A percentile compares a stretch with the other conserved stretches of the same genome.
Evolutionary conservation across 108 stramenopile genomes (phyloP).

Genomic region (Discostella pseudostelligera): DNA sequence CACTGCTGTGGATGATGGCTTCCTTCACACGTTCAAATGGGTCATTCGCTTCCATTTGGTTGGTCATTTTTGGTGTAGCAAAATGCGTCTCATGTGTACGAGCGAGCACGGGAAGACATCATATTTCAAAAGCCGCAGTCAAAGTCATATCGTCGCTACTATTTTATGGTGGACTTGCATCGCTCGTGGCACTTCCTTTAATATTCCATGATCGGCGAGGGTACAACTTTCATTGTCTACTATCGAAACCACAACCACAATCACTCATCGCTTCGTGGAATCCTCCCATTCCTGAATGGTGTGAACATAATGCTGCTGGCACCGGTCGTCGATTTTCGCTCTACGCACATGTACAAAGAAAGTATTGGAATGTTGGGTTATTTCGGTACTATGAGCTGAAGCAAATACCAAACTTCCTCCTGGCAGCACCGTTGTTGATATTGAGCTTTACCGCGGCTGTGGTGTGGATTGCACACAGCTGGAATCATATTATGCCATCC

Average conservation of each 20-base stretch:
- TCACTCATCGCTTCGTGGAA: not conserved
- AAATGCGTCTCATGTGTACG: conserved; percentile 24
- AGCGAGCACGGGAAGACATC: not conserved
- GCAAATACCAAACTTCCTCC: conserved; percentile 83
- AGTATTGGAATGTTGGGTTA: conserved; percentile 88
- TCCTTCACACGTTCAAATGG: conserved; percentile 83
- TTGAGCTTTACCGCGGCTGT: conserved; percentile 46
- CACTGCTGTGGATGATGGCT: conserved; percentile 56
- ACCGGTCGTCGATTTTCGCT: conserved; percentile 59
- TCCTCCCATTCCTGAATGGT: conserved; percentile 43
- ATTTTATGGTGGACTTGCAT: conserved; percentile 26
- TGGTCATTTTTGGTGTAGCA: conserved; percentile 53
- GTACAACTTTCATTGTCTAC: conserved; percentile 49
- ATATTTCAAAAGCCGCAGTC: not conserved
- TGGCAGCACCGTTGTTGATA: conserved; percentile 66
- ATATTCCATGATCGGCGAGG: conserved; percentile 62
- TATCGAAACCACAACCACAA: not conserved
- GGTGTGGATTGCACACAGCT: conserved; percentile 62
- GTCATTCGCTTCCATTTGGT: conserved; percentile 58
- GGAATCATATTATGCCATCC: conserved; percentile 23
- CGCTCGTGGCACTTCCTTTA: conserved; percentile 47
- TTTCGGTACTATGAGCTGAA: conserved; percentile 75
- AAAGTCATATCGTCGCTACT: conserved; percentile 13
- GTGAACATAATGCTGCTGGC: conserved; percentile 25
- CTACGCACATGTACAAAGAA: conserved; percentile 71